Base-by-base conservation (phyloP, 2,329 filamentous ascomycete species). In the Calycina herbarum region DNA sequence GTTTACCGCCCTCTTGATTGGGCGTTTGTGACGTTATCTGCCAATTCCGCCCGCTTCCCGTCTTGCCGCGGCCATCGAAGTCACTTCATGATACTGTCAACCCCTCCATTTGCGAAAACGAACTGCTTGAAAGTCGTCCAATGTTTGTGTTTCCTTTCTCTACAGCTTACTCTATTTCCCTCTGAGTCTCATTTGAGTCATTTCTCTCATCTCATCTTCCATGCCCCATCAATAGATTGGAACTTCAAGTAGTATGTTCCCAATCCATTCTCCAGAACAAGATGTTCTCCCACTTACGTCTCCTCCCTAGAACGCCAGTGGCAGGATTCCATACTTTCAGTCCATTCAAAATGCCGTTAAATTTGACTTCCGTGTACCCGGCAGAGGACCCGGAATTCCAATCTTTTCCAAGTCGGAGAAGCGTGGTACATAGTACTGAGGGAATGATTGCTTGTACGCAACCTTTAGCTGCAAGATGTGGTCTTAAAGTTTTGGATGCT, bases 391-490 rank as follows among this genome's bases (percentile, higher is more conserved):
- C 73, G 1, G 78, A 81, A 64, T 88, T 92, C 73, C 80, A 83
- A 67, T 84, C 85, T 68, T 94, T 92, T 75, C 78, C 91, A 10
- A 96, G 93, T 72, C 87, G 94, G 48, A 84, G 95, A 68, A 97
- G 94, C 72, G 93, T 96, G 13, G 92, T 98, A 13, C 94, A 98
- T 77, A 97, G 93, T 77, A 94, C 91, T 5, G 90, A 94, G 74
- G 94, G 93, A 57, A 97, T 98, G 65, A 91, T 98, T 59, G 86
- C 94, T 11, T 96, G 91, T 76, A 91, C 93, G 1, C 94, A 98
- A 77, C 93, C 95, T 15, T 82, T 98, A 64, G 95, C 95, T 5
- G 90, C 92, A 29, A 91, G 91, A 78, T 96, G 93, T 67, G 95
- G 95, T 27, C 86, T 97, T 62, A 88, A 91, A 64, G 84, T 98